A percentile compares a stretch with the other conserved stretches of the same genome.
Evolutionary conservation across 192 early-diverging fungal species (phyloP).

Genomic region (Backusella tarrabulga): DNA sequence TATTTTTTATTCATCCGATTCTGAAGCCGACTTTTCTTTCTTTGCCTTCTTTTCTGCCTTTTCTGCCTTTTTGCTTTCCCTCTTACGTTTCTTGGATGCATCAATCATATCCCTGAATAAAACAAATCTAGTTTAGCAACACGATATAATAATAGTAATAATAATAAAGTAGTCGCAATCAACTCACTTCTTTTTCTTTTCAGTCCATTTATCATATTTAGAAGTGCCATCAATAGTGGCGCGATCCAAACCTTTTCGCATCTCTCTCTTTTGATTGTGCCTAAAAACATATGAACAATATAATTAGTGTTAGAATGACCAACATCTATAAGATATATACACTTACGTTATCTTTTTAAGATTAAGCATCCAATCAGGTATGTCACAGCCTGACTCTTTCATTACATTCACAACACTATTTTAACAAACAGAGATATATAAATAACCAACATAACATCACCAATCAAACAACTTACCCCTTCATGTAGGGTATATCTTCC

Average conservation of each 20-base stretch:
- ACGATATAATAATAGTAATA: not conserved
- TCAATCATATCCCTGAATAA: slow-evolving; percentile 36
- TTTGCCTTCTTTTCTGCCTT: slow-evolving; percentile 6
- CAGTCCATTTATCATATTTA: slow-evolving; percentile 69
- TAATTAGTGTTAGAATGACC: not conserved
- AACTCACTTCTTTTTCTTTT: slow-evolving; percentile 63
- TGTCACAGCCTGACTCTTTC: slow-evolving; percentile 91
- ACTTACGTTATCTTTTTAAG: slow-evolving; percentile 71
- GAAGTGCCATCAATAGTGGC: slow-evolving; percentile 76
- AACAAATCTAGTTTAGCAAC: not conserved
- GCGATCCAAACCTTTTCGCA: slow-evolving; percentile 76
- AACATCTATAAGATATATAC: not conserved
- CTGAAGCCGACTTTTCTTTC: not conserved
- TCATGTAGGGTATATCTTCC: slow-evolving; percentile 86
- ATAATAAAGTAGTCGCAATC: not conserved
- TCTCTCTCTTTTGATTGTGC: slow-evolving; percentile 62
- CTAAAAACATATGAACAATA: slow-evolving; percentile 20
- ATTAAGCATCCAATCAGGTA: slow-evolving; percentile 97
- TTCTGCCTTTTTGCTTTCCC: not conserved
- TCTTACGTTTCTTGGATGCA: slow-evolving; percentile 40
- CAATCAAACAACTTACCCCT: slow-evolving; percentile 44
- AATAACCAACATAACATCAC: not conserved
- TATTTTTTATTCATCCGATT: not conserved
- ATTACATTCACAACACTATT: slow-evolving; percentile 93
- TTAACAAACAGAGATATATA: not conserved